Evolutionary conservation across 192 early-diverging fungal species (phyloP).

Genomic region (Linnemannia schmuckeri): DNA sequence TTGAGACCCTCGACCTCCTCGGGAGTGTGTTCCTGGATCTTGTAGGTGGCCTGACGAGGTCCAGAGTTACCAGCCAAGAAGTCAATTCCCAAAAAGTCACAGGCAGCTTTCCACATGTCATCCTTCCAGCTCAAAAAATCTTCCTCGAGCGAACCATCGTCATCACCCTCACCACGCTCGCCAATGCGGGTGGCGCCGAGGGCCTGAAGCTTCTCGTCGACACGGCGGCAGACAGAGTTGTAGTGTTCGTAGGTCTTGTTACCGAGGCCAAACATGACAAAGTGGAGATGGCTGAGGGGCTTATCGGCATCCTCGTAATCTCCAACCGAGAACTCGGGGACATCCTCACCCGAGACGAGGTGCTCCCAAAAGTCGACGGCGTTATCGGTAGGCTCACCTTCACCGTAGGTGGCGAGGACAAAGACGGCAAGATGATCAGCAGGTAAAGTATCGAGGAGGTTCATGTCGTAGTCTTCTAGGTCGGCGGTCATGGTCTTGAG

Average conservation of each 20-base stretch:
- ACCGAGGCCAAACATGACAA: constrained; percentile 88
- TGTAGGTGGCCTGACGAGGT: constrained; percentile 65
- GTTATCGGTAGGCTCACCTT: constrained; percentile 99
- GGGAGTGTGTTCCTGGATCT: constrained; percentile 61
- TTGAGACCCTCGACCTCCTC: constrained; percentile 42
- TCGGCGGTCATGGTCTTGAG: constrained; percentile 87
- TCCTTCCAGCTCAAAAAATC: constrained; percentile 98
- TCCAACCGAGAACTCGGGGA: constrained; percentile 74
- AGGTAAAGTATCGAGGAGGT: constrained; percentile 79
- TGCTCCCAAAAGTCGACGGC: constrained; percentile 92
- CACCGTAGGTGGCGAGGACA: constrained; percentile 97
- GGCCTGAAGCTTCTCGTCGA: constrained; percentile 75
- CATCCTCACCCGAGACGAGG: constrained; percentile 79
- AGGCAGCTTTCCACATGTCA: constrained; percentile 81
- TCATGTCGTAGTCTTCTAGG: constrained; percentile 93
- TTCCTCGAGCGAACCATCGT: constrained; percentile 95
- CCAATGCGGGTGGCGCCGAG: constrained; percentile 85
- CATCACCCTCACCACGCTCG: constrained; percentile 94
- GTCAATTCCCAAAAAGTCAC: constrained; percentile 79
- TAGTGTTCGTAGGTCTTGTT: constrained; percentile 94
- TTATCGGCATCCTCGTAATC: constrained; percentile 72
- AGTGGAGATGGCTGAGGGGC: constrained; percentile 66
- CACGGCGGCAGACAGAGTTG: constrained; percentile 82
- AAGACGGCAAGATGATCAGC: constrained; percentile 84
- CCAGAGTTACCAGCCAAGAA: constrained; percentile 51